Conservation (phyloP, 2,329 filamentous ascomycete species). For the Ilyonectria mors-panacis region DNA sequence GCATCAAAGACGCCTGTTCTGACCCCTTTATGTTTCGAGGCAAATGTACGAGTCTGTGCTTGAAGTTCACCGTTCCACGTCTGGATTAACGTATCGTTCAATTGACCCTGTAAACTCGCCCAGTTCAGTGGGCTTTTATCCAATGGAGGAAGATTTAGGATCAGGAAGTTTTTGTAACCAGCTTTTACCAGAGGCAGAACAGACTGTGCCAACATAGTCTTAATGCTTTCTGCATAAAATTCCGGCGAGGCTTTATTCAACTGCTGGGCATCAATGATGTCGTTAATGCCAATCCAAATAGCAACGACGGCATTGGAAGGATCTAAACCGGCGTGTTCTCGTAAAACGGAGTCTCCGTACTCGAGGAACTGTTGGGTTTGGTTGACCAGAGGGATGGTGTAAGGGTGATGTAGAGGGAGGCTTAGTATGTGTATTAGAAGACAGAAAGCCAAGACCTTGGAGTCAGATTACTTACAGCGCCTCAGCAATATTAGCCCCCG, state of each 20-base stretch:
- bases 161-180: neutral
- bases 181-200: neutral
- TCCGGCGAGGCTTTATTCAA: neutral
- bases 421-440: neutral
- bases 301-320: neutral
- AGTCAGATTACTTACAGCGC: neutral
- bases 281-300: conserved; percentile 9
- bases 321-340: neutral
- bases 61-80: conserved; percentile 1
- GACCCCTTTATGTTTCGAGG: too few relatives aligned
- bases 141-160: neutral
- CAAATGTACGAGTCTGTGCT: neutral
- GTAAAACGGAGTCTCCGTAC: neutral
- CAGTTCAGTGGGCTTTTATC: neutral
- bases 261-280: neutral
- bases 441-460: neutral
- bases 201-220: neutral
- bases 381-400: neutral
- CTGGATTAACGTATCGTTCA: neutral
- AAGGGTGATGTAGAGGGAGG: neutral
- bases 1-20: neutral
- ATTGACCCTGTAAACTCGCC: neutral
- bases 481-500: neutral
- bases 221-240: neutral
- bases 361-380: neutral